phyloP scores from a whole-genome alignment of 2,329 filamentous ascomycete genomes.

The Lachnellula occidentalis region DNA sequence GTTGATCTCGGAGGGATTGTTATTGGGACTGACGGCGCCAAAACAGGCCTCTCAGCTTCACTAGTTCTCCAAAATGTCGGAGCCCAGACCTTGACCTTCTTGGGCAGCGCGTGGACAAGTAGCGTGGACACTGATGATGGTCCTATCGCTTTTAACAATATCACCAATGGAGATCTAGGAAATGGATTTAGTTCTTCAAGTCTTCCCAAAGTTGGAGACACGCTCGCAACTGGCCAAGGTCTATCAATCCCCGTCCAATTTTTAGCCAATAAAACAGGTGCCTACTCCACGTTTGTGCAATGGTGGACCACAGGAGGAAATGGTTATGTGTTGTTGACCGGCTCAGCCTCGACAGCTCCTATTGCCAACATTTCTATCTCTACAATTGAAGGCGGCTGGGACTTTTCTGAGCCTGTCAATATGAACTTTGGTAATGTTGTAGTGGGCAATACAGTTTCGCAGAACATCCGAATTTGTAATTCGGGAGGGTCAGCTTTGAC shows the following conservation, averaged over 20 bases:
- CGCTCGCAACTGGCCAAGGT: slow-evolving; percentile 29
- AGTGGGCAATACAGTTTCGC: slow-evolving; percentile 27
- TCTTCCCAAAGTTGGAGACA: slow-evolving; percentile 30
- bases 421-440: slow-evolving; percentile 33
- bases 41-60: slow-evolving; percentile 27
- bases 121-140: slow-evolving; percentile 16
- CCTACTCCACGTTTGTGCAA: slow-evolving; percentile 32
- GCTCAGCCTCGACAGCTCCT: slow-evolving; percentile 32
- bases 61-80: slow-evolving; percentile 36
- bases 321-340: slow-evolving; percentile 31
- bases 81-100: slow-evolving; percentile 32
- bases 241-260: slow-evolving; percentile 33
- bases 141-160: slow-evolving; percentile 26
- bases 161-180: slow-evolving; percentile 31
- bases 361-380: slow-evolving; percentile 33
- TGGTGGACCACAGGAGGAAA: slow-evolving; percentile 35
- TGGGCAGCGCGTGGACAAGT: slow-evolving; percentile 32
- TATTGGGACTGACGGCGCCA: slow-evolving; percentile 28
- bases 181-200: slow-evolving; percentile 29
- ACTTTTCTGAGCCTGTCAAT: slow-evolving; percentile 18
- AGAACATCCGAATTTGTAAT: slow-evolving; percentile 35
- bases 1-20: slow-evolving; percentile 38
- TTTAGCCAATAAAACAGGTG: slow-evolving; percentile 29
- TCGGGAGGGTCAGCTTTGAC: slow-evolving; percentile 33
- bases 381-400: slow-evolving; percentile 33